Base-by-base conservation (phyloP, 345 rosid genomes). In the Raphanus raphanistrum region DNA sequence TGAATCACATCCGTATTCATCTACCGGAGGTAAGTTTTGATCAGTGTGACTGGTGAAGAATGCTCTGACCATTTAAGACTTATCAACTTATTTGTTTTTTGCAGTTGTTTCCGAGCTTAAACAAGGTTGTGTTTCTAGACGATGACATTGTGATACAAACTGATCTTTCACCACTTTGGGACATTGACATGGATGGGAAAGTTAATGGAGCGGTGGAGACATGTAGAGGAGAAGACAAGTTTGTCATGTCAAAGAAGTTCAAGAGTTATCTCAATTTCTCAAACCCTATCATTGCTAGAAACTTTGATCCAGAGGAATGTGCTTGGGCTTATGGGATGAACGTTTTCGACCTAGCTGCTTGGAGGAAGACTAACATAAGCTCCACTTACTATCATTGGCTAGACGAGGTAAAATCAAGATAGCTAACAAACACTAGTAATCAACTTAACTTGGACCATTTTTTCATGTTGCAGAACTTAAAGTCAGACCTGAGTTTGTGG, bases 251-350 rank as follows among this genome's bases (percentile, higher is more conserved):
- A 6, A 95, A 92, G 86, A 79, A 83, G 66, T 82, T 91, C 62
- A 92, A 92, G 84, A 92, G 90, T 85, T 95, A 92, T 63, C 83
- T 95, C 65, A 95, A 95, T 81, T 95, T 95, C 82, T 91, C 99
- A 5, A 94, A 95, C 36, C 98, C 99, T 0, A 73, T 76, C 66
- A 90, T 92, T 26, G 60, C 88, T 1, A 78, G 68, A 54, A 85
- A 83, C 82, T 95, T 95, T 43, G 75, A 92, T 28, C 96, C 96
- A 6, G 72, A 88, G 15, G 91, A 89, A 75, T 95, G 99, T 55
- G 99, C 99, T 13, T 95, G 99, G 99, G 98, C 98, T 41, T 95
- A 92, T 67, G 99, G 99, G 63, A 92, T 95, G 99, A 95, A 95
- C 66, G 80, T 95, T 59, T 95, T 92, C 52, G 93, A 95, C 74